Evolutionary conservation across 2,329 filamentous ascomycete species (phyloP).

Genomic region (Claviceps humidiphila): DNA sequence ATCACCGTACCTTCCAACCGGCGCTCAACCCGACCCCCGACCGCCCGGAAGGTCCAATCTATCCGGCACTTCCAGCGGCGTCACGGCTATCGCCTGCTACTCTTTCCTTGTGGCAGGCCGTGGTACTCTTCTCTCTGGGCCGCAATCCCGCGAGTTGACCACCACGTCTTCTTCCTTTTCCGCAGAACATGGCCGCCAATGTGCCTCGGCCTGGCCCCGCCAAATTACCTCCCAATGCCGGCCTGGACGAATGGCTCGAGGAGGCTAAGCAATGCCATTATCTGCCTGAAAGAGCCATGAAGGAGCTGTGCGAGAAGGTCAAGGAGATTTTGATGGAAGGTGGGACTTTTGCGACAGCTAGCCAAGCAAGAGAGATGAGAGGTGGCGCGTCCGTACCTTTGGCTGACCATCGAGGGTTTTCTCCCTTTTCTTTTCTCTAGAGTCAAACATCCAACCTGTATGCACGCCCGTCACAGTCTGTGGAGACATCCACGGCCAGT

Average conservation of each 20-base stretch:
- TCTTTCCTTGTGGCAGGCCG: constrained; percentile 9
- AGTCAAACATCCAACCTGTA: constrained; percentile 98
- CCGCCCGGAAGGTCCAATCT: background rate
- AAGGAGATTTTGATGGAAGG: constrained; percentile 99
- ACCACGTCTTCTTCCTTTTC: constrained; percentile 3
- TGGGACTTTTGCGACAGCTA: constrained; percentile 22
- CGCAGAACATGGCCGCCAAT: constrained; percentile 24
- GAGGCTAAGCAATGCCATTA: constrained; percentile 97
- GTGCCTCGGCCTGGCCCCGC: constrained; percentile 87
- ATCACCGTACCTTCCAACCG: background rate
- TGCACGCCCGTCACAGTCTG: constrained; percentile 92
- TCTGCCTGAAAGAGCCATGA: constrained; percentile 92
- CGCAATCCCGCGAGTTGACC: constrained; percentile 11
- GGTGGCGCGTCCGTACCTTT: background rate
- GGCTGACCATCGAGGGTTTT: background rate
- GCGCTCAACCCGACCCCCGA: background rate
- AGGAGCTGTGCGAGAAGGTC: constrained; percentile 95
- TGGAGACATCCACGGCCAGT: constrained; percentile 96
- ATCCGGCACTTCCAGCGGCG: background rate
- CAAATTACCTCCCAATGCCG: constrained; percentile 68
- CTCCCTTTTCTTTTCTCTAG: constrained; percentile 28
- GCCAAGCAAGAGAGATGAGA: background rate
- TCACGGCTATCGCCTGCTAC: constrained; percentile 11
- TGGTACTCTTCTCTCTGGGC: constrained; percentile 8
- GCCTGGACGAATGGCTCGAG: constrained; percentile 90